Base-by-base conservation (phyloP, 306 rosid genomes). In the Rubus parviflorus region DNA sequence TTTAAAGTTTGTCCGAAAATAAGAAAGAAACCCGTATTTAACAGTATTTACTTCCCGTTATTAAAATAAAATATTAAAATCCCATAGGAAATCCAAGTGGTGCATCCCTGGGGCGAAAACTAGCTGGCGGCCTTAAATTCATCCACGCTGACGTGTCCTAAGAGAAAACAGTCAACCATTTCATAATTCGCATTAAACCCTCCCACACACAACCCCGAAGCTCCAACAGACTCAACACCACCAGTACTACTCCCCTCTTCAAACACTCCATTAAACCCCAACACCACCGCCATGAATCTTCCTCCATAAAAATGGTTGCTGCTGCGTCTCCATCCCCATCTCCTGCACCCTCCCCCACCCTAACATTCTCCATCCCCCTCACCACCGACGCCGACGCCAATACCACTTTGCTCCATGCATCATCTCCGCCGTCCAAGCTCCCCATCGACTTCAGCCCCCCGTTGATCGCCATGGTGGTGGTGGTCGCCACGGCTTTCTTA, bases 361-460 rank as follows among this genome's bases (percentile, higher is more conserved):
- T 15, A 25, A 1, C 20, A 51, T 51, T 51, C 81, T 19, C 87
- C 83, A 3, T 10, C 84, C 3, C 76, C 83, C 8, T 2, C 54
- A 58, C 73, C 66, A 6, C 66, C 85, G 0, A 63, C 76, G 9
- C 42, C 75, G 2, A 40, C 58, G 13, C 78, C 41, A 22, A 75
- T 63, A 5, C 23, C 57, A 20, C 74, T 58, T 7, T 81, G 0
- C 54, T 51, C 51, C 64, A 51, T 15, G 30, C 87, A 53, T 25
- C 89, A 11, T 70, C 87, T 1, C 80, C 85, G 22, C 79, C 91
- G n/a, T 76, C 92, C 0, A 85, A 71, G 42, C 70, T 78, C 1
- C 90, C 98, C 46, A 87, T 92, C 6, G 91, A 92, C 83, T 94
- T 94, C 88, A 90, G 91, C 42, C 98, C 97, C 0, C 97, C 98